Evolutionary conservation across 805 yeast species (phyloP).

Genomic region (Jamesozyma gamospora): DNA sequence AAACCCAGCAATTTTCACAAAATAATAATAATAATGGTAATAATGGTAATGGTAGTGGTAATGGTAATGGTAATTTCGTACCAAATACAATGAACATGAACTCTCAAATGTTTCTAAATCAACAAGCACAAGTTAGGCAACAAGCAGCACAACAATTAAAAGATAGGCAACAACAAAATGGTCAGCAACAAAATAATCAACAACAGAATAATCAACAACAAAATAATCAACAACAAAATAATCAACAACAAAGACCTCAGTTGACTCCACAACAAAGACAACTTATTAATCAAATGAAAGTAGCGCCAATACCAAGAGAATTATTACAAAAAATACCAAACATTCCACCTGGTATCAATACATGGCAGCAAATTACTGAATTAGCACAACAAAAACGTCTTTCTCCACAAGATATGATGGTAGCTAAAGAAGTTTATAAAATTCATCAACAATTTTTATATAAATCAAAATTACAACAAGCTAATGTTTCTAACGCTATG

Average conservation of each 20-base stretch:
- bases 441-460: slow-evolving; percentile 52
- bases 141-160: slow-evolving; percentile 39
- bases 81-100: slow-evolving; percentile 22
- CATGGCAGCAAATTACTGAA: slow-evolving; percentile 48
- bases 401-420: slow-evolving; percentile 25
- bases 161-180: slow-evolving; percentile 33
- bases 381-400: slow-evolving; percentile 28
- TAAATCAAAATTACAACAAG: slow-evolving; percentile 34
- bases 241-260: slow-evolving; percentile 18
- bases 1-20: neutral
- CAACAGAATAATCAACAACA: slow-evolving; percentile 30
- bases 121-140: slow-evolving; percentile 44
- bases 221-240: slow-evolving; percentile 16
- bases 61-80: slow-evolving; percentile 11
- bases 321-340: slow-evolving; percentile 21
- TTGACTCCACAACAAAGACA: slow-evolving; percentile 19
- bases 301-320: slow-evolving; percentile 43
- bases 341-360: slow-evolving; percentile 59
- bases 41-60: slow-evolving; percentile 16
- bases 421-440: slow-evolving; percentile 39
- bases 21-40: slow-evolving; percentile 1
- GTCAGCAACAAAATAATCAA: slow-evolving; percentile 19
- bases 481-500: slow-evolving; percentile 26
- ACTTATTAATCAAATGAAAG: slow-evolving; percentile 42
- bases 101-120: slow-evolving; percentile 34